Conservation (phyloP, 257 asterid species). For the Datura wrightii region DNA sequence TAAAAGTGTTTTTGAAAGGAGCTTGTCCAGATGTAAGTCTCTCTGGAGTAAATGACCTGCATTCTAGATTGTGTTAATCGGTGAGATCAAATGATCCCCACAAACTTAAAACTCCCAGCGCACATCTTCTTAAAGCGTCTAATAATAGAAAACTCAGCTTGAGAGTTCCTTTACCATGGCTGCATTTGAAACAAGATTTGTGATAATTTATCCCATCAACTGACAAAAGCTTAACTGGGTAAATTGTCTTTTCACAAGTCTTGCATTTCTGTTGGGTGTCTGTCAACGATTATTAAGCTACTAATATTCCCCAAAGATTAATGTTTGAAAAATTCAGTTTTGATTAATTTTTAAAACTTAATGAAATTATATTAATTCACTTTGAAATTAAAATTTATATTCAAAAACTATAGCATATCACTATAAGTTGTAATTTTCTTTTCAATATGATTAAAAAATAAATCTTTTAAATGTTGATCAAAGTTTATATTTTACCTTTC, state of each 20-base stretch:
- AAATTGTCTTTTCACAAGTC: conserved; percentile 94
- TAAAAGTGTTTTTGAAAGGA: neutral
- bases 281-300: conserved; percentile 49
- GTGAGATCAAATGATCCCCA: neutral
- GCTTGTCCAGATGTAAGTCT: neutral
- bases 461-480: no score
- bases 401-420: no score
- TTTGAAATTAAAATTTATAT: no score
- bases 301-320: no score
- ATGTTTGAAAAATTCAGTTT: no score
- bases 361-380: no score
- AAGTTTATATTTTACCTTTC: no score
- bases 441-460: no score
- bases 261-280: conserved; percentile 96
- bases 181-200: conserved; percentile 88
- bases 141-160: conserved; percentile 39
- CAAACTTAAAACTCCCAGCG: neutral
- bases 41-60: neutral
- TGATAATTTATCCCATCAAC: conserved; percentile 90
- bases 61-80: neutral
- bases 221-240: conserved; percentile 91
- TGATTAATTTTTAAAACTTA: no score
- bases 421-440: no score
- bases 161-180: conserved; percentile 94
- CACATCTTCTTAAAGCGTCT: neutral